Evolutionary conservation across 2,329 filamentous ascomycete genomes (phyloP).

Genomic region (Bipolaris cookei): DNA sequence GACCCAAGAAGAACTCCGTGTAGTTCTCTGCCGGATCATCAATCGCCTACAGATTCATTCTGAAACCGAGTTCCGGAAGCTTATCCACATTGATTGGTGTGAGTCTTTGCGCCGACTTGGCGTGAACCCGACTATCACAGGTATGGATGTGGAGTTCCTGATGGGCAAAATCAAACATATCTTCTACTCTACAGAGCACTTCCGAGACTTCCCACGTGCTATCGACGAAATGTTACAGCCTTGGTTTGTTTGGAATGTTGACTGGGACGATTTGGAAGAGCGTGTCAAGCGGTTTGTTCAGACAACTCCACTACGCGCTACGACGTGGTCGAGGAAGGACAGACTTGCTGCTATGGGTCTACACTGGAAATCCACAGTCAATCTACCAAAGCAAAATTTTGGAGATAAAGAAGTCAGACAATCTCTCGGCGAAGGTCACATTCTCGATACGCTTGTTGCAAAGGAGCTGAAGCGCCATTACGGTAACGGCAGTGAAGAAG

Average conservation of each 20-base stretch:
- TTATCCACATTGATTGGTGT: conserved; percentile 1
- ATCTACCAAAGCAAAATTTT: conserved; percentile 6
- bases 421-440: conserved; percentile 13
- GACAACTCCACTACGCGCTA: conserved; percentile 26
- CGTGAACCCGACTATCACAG: conserved; percentile 35
- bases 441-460: conserved; percentile 28
- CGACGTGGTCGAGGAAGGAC: conserved; percentile 27
- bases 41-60: conserved; percentile 10
- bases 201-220: conserved; percentile 4
- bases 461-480: conserved; percentile 31
- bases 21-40: conserved; percentile 30
- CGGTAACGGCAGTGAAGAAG: conserved; percentile 24
- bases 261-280: conserved; percentile 24
- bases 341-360: conserved; percentile 36
- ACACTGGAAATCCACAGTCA: conserved; percentile 16
- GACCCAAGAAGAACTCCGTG: conserved; percentile 29
- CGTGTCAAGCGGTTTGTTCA: conserved; percentile 29
- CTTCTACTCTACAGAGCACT: conserved; percentile 2
- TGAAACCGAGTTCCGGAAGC: not conserved
- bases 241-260: conserved; percentile 20
- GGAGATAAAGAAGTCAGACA: conserved; percentile 4
- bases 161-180: conserved; percentile 27
- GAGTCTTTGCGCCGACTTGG: conserved; percentile 21
- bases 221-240: conserved; percentile 24
- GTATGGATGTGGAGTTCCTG: conserved; percentile 32